Conservation (phyloP, 2,329 filamentous ascomycete species). For the Aspergillus floridensis region DNA sequence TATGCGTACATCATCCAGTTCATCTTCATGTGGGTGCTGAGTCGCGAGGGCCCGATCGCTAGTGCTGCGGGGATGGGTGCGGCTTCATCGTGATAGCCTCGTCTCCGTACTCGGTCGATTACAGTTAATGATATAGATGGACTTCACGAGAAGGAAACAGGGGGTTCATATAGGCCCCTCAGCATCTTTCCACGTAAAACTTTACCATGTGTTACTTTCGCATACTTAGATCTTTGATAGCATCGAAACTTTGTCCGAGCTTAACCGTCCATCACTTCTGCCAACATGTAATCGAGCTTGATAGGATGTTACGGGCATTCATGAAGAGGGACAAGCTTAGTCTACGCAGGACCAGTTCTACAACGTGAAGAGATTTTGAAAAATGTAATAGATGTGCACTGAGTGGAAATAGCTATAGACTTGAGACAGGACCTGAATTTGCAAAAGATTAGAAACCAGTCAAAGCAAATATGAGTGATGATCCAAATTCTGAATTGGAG, state of each 20-base stretch:
- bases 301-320: too few species aligned
- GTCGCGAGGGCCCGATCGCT: slow-evolving; percentile 48
- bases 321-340: too few species aligned
- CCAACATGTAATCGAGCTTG: too few species aligned
- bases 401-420: not conserved
- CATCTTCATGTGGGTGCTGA: slow-evolving; percentile 86
- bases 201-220: not conserved
- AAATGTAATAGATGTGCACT: not conserved
- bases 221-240: not conserved
- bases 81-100: slow-evolving; percentile 16
- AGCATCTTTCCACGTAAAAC: not conserved
- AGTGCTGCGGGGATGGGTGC: slow-evolving; percentile 14
- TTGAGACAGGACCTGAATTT: not conserved
- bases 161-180: slow-evolving; percentile 8
- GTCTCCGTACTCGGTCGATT: slow-evolving; percentile 2
- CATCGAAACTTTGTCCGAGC: not conserved
- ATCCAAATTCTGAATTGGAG: slow-evolving; percentile 12
- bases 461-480: slow-evolving; percentile 16
- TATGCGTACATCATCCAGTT: slow-evolving; percentile 95
- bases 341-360: not conserved
- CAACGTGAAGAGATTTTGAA: not conserved
- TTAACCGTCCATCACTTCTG: too few species aligned
- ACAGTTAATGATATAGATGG: slow-evolving; percentile 24
- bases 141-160: slow-evolving; percentile 17
- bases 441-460: slow-evolving; percentile 22